Conservation (phyloP, 2,329 filamentous ascomycete genomes). For the Gnomoniopsis sp. region DNA sequence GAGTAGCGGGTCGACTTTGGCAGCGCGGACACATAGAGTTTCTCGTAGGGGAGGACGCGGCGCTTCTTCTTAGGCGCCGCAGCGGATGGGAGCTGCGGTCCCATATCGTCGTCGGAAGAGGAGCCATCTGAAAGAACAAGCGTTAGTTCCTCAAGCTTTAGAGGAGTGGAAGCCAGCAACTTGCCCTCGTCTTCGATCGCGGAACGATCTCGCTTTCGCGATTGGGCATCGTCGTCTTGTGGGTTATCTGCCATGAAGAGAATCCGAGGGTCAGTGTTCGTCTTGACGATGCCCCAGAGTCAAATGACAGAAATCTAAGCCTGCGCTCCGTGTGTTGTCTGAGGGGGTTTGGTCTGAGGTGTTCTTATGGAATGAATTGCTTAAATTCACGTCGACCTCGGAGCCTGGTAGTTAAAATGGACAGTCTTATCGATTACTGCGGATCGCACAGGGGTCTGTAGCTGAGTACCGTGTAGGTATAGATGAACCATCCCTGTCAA, state of each 20-base stretch:
- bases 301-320: neutral
- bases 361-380: too few species aligned
- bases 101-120: conserved; percentile 89
- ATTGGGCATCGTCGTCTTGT: conserved; percentile 30
- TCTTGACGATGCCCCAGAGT: neutral
- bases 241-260: conserved; percentile 28
- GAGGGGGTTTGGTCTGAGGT: too few species aligned
- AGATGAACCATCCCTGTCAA: too few species aligned
- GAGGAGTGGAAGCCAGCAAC: conserved; percentile 1
- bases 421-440: too few species aligned
- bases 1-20: conserved; percentile 81
- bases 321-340: too few species aligned
- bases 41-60: conserved; percentile 87
- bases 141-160: conserved; percentile 2
- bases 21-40: conserved; percentile 87
- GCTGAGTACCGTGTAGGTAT: too few species aligned
- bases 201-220: conserved; percentile 54
- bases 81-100: conserved; percentile 80
- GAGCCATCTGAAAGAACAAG: conserved; percentile 41
- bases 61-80: conserved; percentile 85
- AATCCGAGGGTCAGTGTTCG: neutral
- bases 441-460: too few species aligned
- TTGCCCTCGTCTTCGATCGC: conserved; percentile 47
- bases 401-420: too few species aligned
- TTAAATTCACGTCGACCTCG: too few species aligned